Evolutionary conservation across 1,284 basidiomycete species (phyloP), one percentile per base, ranked within the genome.

Genomic region (Cutaneotrichosporon arboriforme): DNA sequence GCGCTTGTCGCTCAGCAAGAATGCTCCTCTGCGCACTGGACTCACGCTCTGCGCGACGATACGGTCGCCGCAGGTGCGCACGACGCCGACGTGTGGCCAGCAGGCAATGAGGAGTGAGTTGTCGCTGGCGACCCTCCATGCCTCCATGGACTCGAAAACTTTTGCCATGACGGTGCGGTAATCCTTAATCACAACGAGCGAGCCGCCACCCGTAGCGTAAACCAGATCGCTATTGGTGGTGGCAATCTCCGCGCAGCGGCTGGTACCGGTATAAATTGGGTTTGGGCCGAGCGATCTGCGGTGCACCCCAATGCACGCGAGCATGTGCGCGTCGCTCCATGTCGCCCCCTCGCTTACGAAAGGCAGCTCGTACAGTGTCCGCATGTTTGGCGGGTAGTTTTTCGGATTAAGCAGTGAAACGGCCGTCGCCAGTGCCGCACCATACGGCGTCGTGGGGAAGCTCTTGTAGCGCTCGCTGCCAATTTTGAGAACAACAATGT

Each of bases 141-240:
- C 8, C 8, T 9, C 36, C 33, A n/a, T 17, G 8, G 15, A 4
- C 4, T 15, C 17, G 13, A 37, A 13, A 20, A 45, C 4, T 3
- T 3, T 2, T 9, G 34, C 2, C 4, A 71, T 46, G 0, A 63
- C 55, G 3, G 39, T n/a, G 10, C 47, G 21, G 43, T 72, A 72
- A 40, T 66, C 46, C 8, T 62, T 49, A 1, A 69, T 35, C 10
- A 68, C 52, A 14, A 64, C 38, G 4, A 69, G 17, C 2, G 52
- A 40, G 7, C 63, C 65, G 3, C 46, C 13, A 4, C 21, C 18
- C 3, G 61, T 54, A 4, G 60, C 51, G 36, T 58, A 63, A 18
- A 68, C 55, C 3, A 72, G 51, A 40, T 69, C 63, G 2, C 12
- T 44, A 9, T 14, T 18, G 4, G 41, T 43, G 14, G n/a, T 43